Evolutionary conservation across 1,284 basidiomycete species (phyloP), one percentile per base, ranked within the genome.

Genomic region (Polyporus tsugae): DNA sequence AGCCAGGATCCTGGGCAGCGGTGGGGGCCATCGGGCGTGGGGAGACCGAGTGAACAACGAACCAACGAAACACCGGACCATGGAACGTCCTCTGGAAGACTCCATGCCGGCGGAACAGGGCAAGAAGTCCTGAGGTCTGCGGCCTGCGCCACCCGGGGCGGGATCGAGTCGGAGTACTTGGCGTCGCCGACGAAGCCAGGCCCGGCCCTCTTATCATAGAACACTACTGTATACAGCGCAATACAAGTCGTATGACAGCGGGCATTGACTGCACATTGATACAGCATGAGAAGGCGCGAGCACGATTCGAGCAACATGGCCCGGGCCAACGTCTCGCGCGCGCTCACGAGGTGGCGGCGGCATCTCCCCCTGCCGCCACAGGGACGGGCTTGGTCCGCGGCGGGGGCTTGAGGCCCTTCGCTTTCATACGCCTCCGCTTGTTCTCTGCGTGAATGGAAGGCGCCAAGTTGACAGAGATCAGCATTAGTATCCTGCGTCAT

Each of bases 341-440:
- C 25, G 33, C 22, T 71, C 65, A 76, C 52, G 25, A 10, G 66
- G 75, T 74, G 15, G 76, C 67, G 22, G 76, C 75, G n/a, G 73
- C 60, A 35, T 62, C 62, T 52, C 19, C 53, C 62, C 62, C 64
- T 36, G 72, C 71, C 38, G 73, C 66, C 17, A 72, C 70, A 66
- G 70, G 66, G 35, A 68, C 68, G 41, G 68, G 46, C 65, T 78
- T 78, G 63, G 70, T 71, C 66, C 87, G 86, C 59, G 86, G 85
- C 59, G 85, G 87, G 53, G 88, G 88, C 62, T 88, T 87, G 60
- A 93, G 81, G 59, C 92, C 92, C 78, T 91, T 94, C 22, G 88
- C 87, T 76, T 91, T 93, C 86, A 92, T 88, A 69, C 86, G 86
- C 76, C 85, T 87, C 73, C 92, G 87, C 79, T 89, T 92, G 4